These are phyloP conservation scores for Leccinum longicurvipes DNA, from an alignment of 768 basidiomycete species.

Conservation along the genomic window DNA sequence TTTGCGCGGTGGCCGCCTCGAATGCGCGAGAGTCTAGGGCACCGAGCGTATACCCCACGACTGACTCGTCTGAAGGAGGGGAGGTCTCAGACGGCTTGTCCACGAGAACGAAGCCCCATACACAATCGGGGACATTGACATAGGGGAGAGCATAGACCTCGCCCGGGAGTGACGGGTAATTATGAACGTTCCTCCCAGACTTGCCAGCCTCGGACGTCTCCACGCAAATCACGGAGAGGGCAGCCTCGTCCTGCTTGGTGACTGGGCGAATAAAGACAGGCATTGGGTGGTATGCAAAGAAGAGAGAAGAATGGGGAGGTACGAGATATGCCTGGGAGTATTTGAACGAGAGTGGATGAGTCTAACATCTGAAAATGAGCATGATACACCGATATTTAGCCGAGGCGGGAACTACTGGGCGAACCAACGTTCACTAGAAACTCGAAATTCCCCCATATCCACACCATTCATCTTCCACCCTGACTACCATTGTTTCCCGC, in stretches of 20 bases:
- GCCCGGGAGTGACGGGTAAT: slow-evolving; percentile 62
- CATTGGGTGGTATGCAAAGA: slow-evolving; percentile 20
- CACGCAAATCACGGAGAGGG: slow-evolving; percentile 70
- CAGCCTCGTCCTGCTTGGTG: slow-evolving; percentile 47
- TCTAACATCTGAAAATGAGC: slow-evolving; percentile 13
- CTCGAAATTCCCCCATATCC: background rate
- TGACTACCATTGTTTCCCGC: slow-evolving; percentile 18
- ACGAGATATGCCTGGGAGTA: background rate
- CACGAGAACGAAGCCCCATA: slow-evolving; percentile 74
- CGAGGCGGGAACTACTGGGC: slow-evolving; percentile 7
- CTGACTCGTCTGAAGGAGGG: slow-evolving; percentile 33
- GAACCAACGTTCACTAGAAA: background rate
- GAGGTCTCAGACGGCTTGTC: slow-evolving; percentile 34
- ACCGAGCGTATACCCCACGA: slow-evolving; percentile 73
- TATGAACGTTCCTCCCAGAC: slow-evolving; percentile 61
- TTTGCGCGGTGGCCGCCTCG: slow-evolving; percentile 48
- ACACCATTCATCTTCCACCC: slow-evolving; percentile 21
- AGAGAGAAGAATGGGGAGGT: background rate
- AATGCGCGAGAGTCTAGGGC: slow-evolving; percentile 64
- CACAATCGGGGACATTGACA: slow-evolving; percentile 53
- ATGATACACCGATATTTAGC: slow-evolving; percentile 17
- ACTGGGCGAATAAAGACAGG: slow-evolving; percentile 54
- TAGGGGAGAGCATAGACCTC: slow-evolving; percentile 76
- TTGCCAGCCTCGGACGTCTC: slow-evolving; percentile 69
- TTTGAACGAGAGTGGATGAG: background rate